These are phyloP conservation scores for Sideroxylon spinosum DNA, from an alignment of 179 eudicot genomes.

Conservation along the genomic window DNA sequence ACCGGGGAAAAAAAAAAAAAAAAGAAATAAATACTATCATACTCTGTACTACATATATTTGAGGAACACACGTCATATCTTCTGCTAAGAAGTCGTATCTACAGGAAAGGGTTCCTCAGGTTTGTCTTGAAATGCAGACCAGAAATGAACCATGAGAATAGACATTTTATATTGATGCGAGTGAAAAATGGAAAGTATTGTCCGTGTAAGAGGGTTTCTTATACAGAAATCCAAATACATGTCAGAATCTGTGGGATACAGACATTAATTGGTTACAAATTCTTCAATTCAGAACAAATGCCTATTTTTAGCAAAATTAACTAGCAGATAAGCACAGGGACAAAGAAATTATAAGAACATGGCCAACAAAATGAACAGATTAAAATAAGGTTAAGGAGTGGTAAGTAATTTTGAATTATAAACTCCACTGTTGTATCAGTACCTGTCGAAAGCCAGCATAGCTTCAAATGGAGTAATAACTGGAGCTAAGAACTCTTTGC, in stretches of 20 bases:
- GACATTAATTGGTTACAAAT: too few species aligned
- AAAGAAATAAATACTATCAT: not conserved
- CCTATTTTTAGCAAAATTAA: not conserved
- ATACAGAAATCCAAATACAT: not conserved
- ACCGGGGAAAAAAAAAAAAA: not conserved
- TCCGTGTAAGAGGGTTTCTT: too few species aligned
- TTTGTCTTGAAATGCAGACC: not conserved
- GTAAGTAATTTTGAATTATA: not conserved
- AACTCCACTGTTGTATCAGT: not conserved
- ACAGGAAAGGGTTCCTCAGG: not conserved
- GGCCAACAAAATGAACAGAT: not conserved
- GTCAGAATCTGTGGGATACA: not conserved
- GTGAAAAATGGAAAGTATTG: not conserved
- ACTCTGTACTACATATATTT: not conserved
- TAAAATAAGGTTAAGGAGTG: not conserved
- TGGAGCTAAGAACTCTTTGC: constrained; percentile 97
- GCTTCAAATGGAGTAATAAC: constrained; percentile 96
- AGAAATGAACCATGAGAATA: not conserved
- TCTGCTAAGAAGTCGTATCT: not conserved
- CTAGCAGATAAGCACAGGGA: not conserved
- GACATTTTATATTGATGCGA: not conserved
- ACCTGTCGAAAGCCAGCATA: constrained; percentile 84
- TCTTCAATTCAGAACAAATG: not conserved
- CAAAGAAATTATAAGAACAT: not conserved
- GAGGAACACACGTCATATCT: not conserved